A percentile compares a stretch with the other conserved stretches of the same genome.
These are phyloP conservation scores for Areca catechu DNA, from an alignment of 176 grass and related monocot genomes.

Conservation along the genomic window DNA sequence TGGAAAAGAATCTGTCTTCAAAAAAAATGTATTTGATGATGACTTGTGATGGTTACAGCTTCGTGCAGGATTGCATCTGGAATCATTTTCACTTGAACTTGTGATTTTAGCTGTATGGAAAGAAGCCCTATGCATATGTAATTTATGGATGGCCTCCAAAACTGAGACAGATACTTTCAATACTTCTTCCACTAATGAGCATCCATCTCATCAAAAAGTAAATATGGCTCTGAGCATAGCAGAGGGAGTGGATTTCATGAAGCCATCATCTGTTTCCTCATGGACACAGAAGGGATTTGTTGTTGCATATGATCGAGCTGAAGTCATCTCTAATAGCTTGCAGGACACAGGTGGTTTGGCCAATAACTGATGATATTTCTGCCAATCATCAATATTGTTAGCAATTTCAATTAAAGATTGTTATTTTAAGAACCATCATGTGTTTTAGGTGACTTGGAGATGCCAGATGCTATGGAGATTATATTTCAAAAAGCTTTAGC, in stretches of 20 bases:
- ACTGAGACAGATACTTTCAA: constrained; percentile 13
- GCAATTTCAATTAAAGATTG: constrained; percentile 6
- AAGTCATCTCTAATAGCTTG: constrained; percentile 48
- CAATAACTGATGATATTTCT: constrained; percentile 3
- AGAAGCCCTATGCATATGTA: constrained; percentile 38
- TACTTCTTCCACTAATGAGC: constrained; percentile 1
- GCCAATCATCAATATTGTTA: background rate
- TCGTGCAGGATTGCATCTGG: constrained; percentile 39
- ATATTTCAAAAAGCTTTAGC: constrained; percentile 61
- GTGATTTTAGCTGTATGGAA: constrained; percentile 56
- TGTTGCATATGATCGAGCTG: constrained; percentile 55
- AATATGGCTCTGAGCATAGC: constrained; percentile 14
- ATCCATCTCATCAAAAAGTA: constrained; percentile 19
- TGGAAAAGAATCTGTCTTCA: background rate
- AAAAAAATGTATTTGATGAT: background rate
- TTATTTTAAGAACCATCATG: constrained; percentile 14
- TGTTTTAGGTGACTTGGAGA: constrained; percentile 42
- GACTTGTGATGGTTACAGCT: constrained; percentile 28
- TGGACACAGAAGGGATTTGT: constrained; percentile 66
- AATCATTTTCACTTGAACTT: constrained; percentile 58
- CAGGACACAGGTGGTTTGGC: constrained; percentile 35
- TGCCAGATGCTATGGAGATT: constrained; percentile 73
- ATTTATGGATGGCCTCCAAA: constrained; percentile 24
- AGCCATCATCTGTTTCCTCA: constrained; percentile 21
- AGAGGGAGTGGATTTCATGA: constrained; percentile 39